Base-by-base conservation (phyloP, 2,329 filamentous ascomycete species). In the Pseudogymnoascus sp. region DNA sequence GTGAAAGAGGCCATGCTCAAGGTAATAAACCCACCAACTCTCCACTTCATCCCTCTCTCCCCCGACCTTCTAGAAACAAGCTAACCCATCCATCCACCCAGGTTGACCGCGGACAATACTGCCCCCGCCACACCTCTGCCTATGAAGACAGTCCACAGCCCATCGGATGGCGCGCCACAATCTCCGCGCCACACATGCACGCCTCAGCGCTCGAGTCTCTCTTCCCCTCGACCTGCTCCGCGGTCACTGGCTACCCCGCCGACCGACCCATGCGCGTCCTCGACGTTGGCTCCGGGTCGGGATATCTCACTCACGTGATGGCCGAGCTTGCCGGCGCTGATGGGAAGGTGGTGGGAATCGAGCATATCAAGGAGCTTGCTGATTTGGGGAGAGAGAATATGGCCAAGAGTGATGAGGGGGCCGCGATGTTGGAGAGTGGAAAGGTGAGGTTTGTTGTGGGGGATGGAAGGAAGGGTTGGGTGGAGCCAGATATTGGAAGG, bases 21-120 rank as follows among this genome's bases (percentile, higher is more conserved):
- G 68, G 90, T 91, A 78, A 65, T 13, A 34, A 13, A 34, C 10
- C 31, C 31, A 75, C 67, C 13, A 57, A 57, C 19, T 62, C 10
- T 19, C 39, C 60, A 19, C 21, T 60, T 43, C 64, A 45, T 1
- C 45, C n/a, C n/a, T n/a, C 48, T 34, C 28, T 11, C 23, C 14
- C 34, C 34, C 2, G 14, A 25, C 28, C 60, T 14, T 61, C 14
- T 39, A 16, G 16, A 51, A 21, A 36, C n/a, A 67, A 41, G 14
- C 37, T 36, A 28, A 63, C 14, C 43, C 28, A 69, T 16, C 36
- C 11, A 67, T 16, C 14, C 14, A 57, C 21, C 19, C 68, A 92
- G 88, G 92, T 98, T 73, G 93, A 99, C 76, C 86, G 95, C 67
- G 92, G 85, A 0, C 85, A 98, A 77, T 98, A 93, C 77, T 84